Evolutionary conservation across 352 stramenopile genomes (phyloP).

Genomic region (Phytophthora pluvialis): DNA sequence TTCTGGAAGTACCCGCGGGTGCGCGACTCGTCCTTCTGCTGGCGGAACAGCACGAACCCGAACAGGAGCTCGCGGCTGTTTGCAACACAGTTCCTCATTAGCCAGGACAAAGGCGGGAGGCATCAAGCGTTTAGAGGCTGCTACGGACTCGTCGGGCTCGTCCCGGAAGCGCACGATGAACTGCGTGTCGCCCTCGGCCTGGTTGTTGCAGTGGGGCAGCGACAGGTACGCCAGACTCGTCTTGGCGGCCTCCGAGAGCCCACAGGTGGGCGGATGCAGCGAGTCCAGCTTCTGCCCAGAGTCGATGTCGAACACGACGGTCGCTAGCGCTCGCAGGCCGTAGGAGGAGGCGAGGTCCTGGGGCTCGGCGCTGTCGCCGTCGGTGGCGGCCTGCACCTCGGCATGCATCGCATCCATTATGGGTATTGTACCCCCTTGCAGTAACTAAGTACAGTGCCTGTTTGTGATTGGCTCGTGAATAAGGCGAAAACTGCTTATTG

Average conservation of each 20-base stretch:
- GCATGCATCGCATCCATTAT: conserved; percentile 6
- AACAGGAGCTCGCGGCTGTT: conserved; percentile 60
- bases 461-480: not conserved
- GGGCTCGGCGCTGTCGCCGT: not conserved
- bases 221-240: conserved; percentile 78
- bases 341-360: conserved; percentile 34
- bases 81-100: conserved; percentile 23
- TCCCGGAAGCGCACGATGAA: conserved; percentile 80
- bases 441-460: not conserved
- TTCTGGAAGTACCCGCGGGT: conserved; percentile 87
- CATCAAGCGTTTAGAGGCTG: not conserved
- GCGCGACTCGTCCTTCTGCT: conserved; percentile 73
- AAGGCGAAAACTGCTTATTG: not conserved
- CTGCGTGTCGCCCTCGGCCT: conserved; percentile 87
- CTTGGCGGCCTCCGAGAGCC: conserved; percentile 55
- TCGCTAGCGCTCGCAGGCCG: conserved; percentile 67
- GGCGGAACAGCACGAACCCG: conserved; percentile 87
- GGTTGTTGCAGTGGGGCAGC: conserved; percentile 88
- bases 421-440: not conserved
- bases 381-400: conserved; percentile 5
- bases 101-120: not conserved
- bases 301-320: conserved; percentile 86
- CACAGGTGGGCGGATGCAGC: conserved; percentile 55
- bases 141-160: conserved; percentile 39
- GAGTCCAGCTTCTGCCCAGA: conserved; percentile 73